These are phyloP conservation scores for Trametes punicea DNA, from an alignment of 768 basidiomycete species.

Conservation along the genomic window DNA sequence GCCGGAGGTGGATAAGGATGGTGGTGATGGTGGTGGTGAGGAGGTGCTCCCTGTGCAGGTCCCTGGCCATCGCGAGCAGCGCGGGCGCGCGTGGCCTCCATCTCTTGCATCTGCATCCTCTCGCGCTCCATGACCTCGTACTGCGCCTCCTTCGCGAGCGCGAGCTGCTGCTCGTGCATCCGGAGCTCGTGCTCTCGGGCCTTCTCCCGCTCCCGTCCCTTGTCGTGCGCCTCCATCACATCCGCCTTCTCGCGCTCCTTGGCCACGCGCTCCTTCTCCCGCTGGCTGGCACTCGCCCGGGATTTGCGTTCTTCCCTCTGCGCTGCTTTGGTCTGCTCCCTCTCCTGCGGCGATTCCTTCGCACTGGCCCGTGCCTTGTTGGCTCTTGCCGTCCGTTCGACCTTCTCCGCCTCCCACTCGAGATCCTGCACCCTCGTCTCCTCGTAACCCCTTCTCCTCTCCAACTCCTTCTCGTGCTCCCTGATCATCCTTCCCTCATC, in stretches of 20 bases:
- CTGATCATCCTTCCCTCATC: slow-evolving; percentile 8
- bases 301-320: slow-evolving; percentile 28
- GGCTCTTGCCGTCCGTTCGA: neutral
- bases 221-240: slow-evolving; percentile 22
- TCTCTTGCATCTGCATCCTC: slow-evolving; percentile 23
- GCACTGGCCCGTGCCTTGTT: slow-evolving; percentile 13
- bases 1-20: slow-evolving; percentile 15
- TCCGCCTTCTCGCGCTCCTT: slow-evolving; percentile 8
- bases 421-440: slow-evolving; percentile 31
- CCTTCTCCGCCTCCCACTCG: slow-evolving; percentile 22
- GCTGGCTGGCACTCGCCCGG: slow-evolving; percentile 25
- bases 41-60: slow-evolving; percentile 2
- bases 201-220: slow-evolving; percentile 6
- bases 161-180: slow-evolving; percentile 17
- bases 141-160: slow-evolving; percentile 21
- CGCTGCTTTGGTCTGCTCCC: slow-evolving; percentile 30
- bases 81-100: slow-evolving; percentile 23
- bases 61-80: slow-evolving; percentile 7
- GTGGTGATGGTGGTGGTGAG: slow-evolving; percentile 24
- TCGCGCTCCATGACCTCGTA: slow-evolving; percentile 18
- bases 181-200: slow-evolving; percentile 14
- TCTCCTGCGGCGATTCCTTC: slow-evolving; percentile 29
- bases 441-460: slow-evolving; percentile 21
- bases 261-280: slow-evolving; percentile 13
- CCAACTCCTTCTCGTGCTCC: slow-evolving; percentile 18